Conservation (phyloP, 306 rosid genomes). For the Lupinus albus region DNA sequence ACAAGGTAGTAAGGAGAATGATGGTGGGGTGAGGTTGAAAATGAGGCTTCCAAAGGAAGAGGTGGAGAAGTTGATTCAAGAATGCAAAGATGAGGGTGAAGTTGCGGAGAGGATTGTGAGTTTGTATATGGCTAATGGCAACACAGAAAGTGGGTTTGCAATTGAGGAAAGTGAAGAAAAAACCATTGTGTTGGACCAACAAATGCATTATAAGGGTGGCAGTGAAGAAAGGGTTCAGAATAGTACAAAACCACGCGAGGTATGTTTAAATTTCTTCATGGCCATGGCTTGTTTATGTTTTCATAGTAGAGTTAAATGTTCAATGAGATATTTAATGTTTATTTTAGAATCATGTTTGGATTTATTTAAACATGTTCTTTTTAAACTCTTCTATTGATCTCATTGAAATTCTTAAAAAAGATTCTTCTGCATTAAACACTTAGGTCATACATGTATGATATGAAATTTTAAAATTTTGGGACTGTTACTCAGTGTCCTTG, state of each 20-base stretch:
- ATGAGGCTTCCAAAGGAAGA: conserved; percentile 76
- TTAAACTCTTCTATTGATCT: no score
- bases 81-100: conserved; percentile 66
- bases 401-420: no score
- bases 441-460: not conserved
- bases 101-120: conserved; percentile 71
- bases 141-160: conserved; percentile 30
- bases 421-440: not conserved
- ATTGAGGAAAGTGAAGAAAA: conserved; percentile 7
- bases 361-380: not conserved
- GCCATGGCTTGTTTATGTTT: conserved; percentile 1
- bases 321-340: not conserved
- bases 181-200: conserved; percentile 23
- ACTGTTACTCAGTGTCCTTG: not conserved
- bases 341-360: not conserved
- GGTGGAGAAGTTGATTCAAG: conserved; percentile 77
- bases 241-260: conserved; percentile 51
- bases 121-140: conserved; percentile 49
- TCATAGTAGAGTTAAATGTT: not conserved
- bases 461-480: not conserved
- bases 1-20: conserved; percentile 10
- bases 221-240: conserved; percentile 32
- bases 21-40: conserved; percentile 58
- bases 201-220: conserved; percentile 37
- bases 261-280: conserved; percentile 33